Evolutionary conservation across 164 flowering plant species (phyloP).

Genomic region (Sextonia rubra): DNA sequence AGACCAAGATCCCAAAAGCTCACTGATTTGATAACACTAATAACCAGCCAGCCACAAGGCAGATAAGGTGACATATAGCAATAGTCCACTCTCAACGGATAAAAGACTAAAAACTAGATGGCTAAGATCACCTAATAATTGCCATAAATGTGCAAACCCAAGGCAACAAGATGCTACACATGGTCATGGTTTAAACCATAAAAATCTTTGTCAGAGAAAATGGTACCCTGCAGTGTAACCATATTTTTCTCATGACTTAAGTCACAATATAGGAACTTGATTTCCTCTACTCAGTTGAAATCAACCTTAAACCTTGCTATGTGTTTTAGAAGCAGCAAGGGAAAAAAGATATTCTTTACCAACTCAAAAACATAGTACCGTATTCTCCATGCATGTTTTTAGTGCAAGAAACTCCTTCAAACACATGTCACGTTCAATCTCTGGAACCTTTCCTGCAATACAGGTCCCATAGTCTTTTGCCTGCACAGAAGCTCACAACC

Average conservation of each 20-base stretch:
- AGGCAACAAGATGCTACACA: neutral
- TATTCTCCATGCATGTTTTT: slow-evolving; percentile 78
- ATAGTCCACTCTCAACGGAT: neutral
- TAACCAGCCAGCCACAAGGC: neutral
- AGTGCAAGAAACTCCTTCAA: slow-evolving; percentile 76
- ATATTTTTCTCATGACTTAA: too few relatives aligned
- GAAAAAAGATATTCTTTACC: neutral
- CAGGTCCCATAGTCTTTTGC: slow-evolving; percentile 85
- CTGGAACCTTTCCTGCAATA: slow-evolving; percentile 78
- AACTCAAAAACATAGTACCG: slow-evolving; percentile 37
- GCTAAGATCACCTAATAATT: neutral
- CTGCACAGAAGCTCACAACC: slow-evolving; percentile 25
- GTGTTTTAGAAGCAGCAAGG: slow-evolving; percentile 9
- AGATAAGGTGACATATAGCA: neutral
- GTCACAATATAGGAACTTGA: too few relatives aligned
- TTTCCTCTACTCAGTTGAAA: too few relatives aligned
- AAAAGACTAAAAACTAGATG: neutral
- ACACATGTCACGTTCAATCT: slow-evolving; percentile 90
- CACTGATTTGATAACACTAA: neutral
- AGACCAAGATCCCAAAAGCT: neutral
- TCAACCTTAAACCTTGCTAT: neutral
- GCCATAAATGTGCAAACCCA: neutral
- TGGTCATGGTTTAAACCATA: neutral
- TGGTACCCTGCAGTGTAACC: neutral
- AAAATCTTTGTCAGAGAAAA: neutral